phyloP scores from a whole-genome alignment of 805 yeast genomes.

The Kodamaea lidongshanica region DNA sequence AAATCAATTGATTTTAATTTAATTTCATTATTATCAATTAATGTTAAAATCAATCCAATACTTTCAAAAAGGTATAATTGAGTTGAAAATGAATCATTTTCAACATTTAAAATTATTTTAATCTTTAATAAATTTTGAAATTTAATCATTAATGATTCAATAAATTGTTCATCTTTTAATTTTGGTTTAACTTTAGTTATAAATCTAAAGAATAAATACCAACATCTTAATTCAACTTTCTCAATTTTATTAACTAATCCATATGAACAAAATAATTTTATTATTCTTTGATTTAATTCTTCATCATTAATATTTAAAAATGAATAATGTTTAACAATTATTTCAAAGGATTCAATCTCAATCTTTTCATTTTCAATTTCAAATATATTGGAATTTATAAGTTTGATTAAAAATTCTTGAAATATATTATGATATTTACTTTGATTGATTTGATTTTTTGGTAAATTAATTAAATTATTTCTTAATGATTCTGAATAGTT shows the following conservation, averaged over 20 bases:
- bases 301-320: constrained; percentile 44
- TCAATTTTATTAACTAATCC: constrained; percentile 74
- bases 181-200: constrained; percentile 67
- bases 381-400: constrained; percentile 43
- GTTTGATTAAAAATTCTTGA: constrained; percentile 53
- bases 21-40: constrained; percentile 20
- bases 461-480: constrained; percentile 66
- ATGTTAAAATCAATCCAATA: constrained; percentile 66
- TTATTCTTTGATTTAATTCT: constrained; percentile 52
- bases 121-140: constrained; percentile 59
- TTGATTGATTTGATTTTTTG: constrained; percentile 56
- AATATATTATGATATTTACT: constrained; percentile 62
- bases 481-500: constrained; percentile 75
- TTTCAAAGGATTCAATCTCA: constrained; percentile 76
- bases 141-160: constrained; percentile 53
- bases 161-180: constrained; percentile 41
- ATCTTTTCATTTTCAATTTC: constrained; percentile 69
- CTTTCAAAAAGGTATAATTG: constrained; percentile 84
- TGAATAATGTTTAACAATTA: constrained; percentile 71
- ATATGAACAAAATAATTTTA: constrained; percentile 71
- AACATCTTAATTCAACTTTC: constrained; percentile 75
- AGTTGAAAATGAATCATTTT: constrained; percentile 57
- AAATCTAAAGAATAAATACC: constrained; percentile 86
- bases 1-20: constrained; percentile 50
- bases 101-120: constrained; percentile 48